Evolutionary conservation across 805 yeast genomes (phyloP), one percentile per base, ranked within the genome.

Genomic region (Candida namnaoensis): DNA sequence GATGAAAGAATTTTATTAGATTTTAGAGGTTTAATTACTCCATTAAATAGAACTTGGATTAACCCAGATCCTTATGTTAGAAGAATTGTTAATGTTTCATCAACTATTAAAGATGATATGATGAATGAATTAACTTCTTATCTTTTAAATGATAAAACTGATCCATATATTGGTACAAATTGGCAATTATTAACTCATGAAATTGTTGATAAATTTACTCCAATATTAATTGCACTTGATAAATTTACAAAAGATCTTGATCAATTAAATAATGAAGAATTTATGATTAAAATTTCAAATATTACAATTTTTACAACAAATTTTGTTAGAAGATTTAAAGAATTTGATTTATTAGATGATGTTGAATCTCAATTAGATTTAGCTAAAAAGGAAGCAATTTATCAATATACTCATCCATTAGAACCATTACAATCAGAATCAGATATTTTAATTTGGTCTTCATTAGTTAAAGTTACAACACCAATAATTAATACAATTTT

Each of bases 181-280:
- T 80, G 87, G 86, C 78, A 72, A 49, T 44, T 57, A n/a, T 58
- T 70, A 3, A 69, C 80, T 0, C 67, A 65, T 38, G 65, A 60
- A 32, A 69, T 78, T n/a, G 68, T 65, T 7, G 58, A 58, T 27
- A 78, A 78, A 50, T 80, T 80, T 53, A 62, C 76, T 1, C 82
- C 83, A 10, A 56, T 69, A 34, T 50, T 79, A 24, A 47, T 59
- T 35, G 50, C 56, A 7, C 45, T 78, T 41, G 71, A 76, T 42
- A 52, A 58, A 12, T 62, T 74, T 1, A 57, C 71, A 30, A 45
- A 42, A 23, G 30, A 34, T 28, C 45, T 46, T 12, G 48, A 39
- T 10, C 8, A 34, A 4, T 28, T 30, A 15, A 34, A 43, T 3
- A 49, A 44, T n/a, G 51, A 50, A n/a, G 46, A 46, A 2, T 50